Percentiles rank a stretch among this genome's conserved stretches.
Evolutionary conservation across 164 flowering plant genomes (phyloP).

Genomic region (Akebia trifoliata): DNA sequence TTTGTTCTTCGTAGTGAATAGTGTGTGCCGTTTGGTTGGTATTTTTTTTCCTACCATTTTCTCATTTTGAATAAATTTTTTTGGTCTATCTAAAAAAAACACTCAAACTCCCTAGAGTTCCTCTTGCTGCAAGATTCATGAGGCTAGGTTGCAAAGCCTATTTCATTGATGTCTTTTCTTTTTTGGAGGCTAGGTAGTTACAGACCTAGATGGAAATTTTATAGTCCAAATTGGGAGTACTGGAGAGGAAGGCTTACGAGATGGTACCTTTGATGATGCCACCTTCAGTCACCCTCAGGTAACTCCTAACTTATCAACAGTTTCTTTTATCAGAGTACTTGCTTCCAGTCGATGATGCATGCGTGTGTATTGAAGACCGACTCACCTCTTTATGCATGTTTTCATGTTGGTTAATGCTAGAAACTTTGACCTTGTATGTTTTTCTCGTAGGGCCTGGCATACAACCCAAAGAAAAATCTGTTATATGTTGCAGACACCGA

Average conservation of each 20-base stretch:
- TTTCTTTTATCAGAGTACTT: not conserved
- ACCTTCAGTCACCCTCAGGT: constrained; percentile 92
- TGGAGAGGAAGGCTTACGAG: constrained; percentile 81
- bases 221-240: constrained; percentile 82
- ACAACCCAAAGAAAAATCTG: constrained; percentile 80
- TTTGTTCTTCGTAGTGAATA: too few species aligned
- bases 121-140: not conserved
- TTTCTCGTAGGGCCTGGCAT: constrained; percentile 70
- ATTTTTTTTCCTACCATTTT: too few species aligned
- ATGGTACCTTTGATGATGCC: constrained; percentile 85
- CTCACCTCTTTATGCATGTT: not conserved
- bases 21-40: too few species aligned
- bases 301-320: constrained; percentile 6
- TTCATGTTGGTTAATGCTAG: not conserved
- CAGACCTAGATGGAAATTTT: constrained; percentile 90
- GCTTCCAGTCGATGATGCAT: constrained; percentile 7
- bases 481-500: constrained; percentile 97
- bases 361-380: not conserved
- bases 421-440: constrained; percentile 1
- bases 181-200: constrained; percentile 61
- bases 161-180: constrained; percentile 4
- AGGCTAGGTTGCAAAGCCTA: not conserved
- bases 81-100: too few species aligned
- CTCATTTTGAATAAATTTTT: too few species aligned
- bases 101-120: too few species aligned